Evolutionary conservation across 2,329 filamentous ascomycete genomes (phyloP).

Genomic region (Xylariaceae sp.): DNA sequence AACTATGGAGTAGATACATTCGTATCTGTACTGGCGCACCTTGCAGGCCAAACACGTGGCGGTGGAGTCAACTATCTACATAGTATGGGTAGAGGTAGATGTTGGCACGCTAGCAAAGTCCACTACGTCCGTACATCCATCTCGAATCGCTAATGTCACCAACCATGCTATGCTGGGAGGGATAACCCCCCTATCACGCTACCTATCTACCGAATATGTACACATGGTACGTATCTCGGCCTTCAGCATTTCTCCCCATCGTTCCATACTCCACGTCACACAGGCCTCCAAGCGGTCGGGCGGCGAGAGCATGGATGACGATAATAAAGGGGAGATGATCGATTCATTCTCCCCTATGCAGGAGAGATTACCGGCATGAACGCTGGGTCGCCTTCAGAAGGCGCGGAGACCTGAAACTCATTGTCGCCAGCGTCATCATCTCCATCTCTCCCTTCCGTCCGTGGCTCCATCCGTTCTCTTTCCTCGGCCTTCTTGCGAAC

Average conservation of each 20-base stretch:
- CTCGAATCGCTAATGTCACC: not conserved
- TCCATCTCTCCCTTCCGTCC: not conserved
- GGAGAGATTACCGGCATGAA: not conserved
- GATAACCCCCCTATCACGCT: not conserved
- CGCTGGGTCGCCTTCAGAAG: not conserved
- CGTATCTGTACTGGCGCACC: not conserved
- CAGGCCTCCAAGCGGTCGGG: not conserved
- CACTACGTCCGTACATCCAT: no score
- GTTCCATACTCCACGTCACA: not conserved
- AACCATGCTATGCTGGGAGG: not conserved
- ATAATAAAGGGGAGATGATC: not conserved
- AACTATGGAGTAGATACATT: not conserved
- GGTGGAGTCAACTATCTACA: conserved; percentile 3
- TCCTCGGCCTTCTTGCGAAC: not conserved
- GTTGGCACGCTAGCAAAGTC: not conserved
- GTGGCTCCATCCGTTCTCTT: not conserved
- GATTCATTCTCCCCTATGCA: not conserved
- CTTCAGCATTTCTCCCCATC: not conserved
- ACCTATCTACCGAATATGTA: not conserved
- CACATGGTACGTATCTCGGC: no score
- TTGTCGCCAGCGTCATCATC: not conserved
- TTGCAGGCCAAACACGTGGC: conserved; percentile 17
- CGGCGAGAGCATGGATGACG: not conserved
- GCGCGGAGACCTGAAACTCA: not conserved
- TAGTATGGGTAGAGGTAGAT: no score